Evolutionary conservation across 139 green algal genomes (phyloP), one percentile per base, ranked within the genome.

Genomic region (Trebouxia sp.): DNA sequence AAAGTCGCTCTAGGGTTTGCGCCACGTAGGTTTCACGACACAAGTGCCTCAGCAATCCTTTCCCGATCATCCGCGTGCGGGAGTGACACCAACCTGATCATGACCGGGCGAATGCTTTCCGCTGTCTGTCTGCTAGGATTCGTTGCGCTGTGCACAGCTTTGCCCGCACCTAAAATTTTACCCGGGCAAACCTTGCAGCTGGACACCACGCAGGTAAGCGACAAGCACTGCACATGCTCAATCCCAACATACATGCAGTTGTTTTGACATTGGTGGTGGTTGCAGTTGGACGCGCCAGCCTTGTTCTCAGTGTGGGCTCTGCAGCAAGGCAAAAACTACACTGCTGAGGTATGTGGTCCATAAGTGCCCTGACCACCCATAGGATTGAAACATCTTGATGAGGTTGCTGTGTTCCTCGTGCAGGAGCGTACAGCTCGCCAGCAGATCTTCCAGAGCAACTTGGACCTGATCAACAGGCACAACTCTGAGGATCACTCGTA

Each of bases 401-500:
- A 51, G 5, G 37, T 35, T 53, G 66, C 30, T 26, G 9, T 28
- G 28, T 38, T 24, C 22, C 5, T 5, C n/a, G 9, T 37, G n/a
- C 67, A 77, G 67, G 67, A 56, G 67, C 41, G 22, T 53, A 39
- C 41, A 38, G 28, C 67, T 53, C 67, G 67, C 17, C 26, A 56
- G 39, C 22, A 12, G 24, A 22, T 77, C 20, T 77, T 51, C 8
- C 24, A 32, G n/a, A 50, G 62, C 7, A 69, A 48, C 65, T 55
- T 80, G 50, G 24, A 50, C 9, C 30, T 38, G 11, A 91, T 90
- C 51, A 81, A 81, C 0, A 30, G 30, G 37, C 32, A 80, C 50
- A 85, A 89, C 38, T 77, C 75, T 7, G 37, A 72, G 35, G 28
- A 83, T 38, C 90, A 90, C 37, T 76, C 83, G 72, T 79, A 72